Evolutionary conservation across 495 filamentous ascomycete species (phyloP), one percentile per base, ranked within the genome.

Genomic region (Tuber calosporum): DNA sequence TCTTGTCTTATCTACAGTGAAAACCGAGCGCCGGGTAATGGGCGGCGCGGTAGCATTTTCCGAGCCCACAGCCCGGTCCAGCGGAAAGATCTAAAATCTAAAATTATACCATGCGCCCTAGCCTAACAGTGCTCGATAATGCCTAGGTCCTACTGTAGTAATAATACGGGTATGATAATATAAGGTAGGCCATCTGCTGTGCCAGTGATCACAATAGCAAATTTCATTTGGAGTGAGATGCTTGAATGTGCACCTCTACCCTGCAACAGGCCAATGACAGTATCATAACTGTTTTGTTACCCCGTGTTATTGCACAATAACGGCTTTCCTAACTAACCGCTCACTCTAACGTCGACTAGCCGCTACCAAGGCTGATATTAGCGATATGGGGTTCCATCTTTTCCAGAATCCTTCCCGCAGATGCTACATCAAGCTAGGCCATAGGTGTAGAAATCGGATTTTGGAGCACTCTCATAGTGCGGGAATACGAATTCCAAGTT

Each of bases 401-500:
- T 3, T 62, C 30, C 2, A 62, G 53, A 62, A 62, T 62, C 53
- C 13, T 30, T 62, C 26, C 53, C 53, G 4, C 15, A 34, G 11
- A 34, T 34, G 13, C 53, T 62, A 15, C 53, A 58, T 58, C 48
- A 58, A 58, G n/a, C 48, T 26, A 26, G 48, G 48, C n/a, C 48
- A 13, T 58, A 58, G 48, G 48, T 26, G n/a, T 58, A 30, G n/a
- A 58, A 58, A 13, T 58, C 13, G 48, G 22, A 58, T 26, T 58
- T 58, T 58, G 48, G 48, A 34, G 53, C 86, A 4, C 83, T 83
- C 58, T 82, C 80, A 87, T 87, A 90, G 6, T 79, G 67, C 36
- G 88, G 89, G 72, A 87, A 85, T 40, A 89, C 83, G 79, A 85
- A 83, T 0, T 83, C 83, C 66, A 90, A 81, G 5, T 80, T 79